Percentiles rank a stretch among this genome's conserved stretches.
phyloP scores from a whole-genome alignment of 2,329 filamentous ascomycete species.

The Aspergillus spinulosporus region DNA sequence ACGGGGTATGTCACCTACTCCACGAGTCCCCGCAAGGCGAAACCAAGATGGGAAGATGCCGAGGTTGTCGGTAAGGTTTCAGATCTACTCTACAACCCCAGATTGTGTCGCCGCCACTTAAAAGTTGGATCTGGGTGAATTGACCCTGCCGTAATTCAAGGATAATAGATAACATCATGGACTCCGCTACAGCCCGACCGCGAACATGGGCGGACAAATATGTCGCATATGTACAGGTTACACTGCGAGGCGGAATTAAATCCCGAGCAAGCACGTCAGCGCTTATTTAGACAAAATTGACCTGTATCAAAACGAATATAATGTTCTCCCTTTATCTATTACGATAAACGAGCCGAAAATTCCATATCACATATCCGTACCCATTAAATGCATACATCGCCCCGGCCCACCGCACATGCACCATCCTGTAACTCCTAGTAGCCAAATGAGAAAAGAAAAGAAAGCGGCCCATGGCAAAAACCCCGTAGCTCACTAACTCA shows the following conservation, averaged over 20 bases:
- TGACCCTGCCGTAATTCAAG: too few relatives aligned
- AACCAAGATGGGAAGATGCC: background rate
- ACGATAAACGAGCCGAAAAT: conserved; percentile 1
- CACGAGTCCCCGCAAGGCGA: conserved; percentile 3
- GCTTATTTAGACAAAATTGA: background rate
- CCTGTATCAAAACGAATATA: background rate
- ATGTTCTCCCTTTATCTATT: background rate
- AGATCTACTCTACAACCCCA: background rate
- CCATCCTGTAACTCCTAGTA: conserved; percentile 13
- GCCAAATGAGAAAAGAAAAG: too few relatives aligned
- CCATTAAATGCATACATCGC: background rate
- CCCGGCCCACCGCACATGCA: conserved; percentile 3
- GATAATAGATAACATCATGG: too few relatives aligned
- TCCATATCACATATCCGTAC: background rate
- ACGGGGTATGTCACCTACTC: background rate
- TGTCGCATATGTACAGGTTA: too few relatives aligned
- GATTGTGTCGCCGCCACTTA: too few relatives aligned
- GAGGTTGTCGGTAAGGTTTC: conserved; percentile 15
- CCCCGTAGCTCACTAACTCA: too few relatives aligned
- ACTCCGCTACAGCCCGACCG: too few relatives aligned
- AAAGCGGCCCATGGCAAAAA: too few relatives aligned
- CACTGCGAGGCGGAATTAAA: background rate
- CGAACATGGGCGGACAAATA: too few relatives aligned
- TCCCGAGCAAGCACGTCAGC: background rate
- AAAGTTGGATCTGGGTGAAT: too few relatives aligned